Conservation (phyloP, 257 asterid species). For the Jaltomata sinuosa region DNA sequence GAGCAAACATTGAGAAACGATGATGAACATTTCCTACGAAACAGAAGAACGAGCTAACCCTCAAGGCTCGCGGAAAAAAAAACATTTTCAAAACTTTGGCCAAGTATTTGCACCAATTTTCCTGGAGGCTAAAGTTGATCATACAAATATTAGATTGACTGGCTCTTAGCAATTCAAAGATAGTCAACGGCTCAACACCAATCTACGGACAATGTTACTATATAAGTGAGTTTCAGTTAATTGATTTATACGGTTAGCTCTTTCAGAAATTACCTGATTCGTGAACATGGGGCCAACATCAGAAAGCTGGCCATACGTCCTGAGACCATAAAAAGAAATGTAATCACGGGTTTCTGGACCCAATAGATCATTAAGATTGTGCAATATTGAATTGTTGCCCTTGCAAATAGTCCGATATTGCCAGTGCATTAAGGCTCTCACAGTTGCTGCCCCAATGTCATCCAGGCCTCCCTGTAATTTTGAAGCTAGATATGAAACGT, state of each 20-base stretch:
- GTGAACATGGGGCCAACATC: conserved; percentile 68
- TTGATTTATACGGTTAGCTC: background rate
- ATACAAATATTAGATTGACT: background rate
- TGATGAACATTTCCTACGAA: background rate
- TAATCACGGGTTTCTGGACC: conserved; percentile 58
- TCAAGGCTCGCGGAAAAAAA: background rate
- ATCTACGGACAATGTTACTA: background rate
- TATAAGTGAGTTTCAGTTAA: background rate
- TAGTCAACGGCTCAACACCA: background rate
- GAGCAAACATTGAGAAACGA: background rate
- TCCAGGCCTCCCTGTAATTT: conserved; percentile 82
- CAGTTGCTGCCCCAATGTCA: conserved; percentile 94
- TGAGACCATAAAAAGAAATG: conserved; percentile 82
- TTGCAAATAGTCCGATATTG: conserved; percentile 86
- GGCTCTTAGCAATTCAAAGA: background rate
- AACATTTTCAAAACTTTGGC: background rate
- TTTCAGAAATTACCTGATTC: conserved; percentile 54
- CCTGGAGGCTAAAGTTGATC: background rate
- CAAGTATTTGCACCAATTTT: background rate
- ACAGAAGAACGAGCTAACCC: background rate
- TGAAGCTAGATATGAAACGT: conserved; percentile 3
- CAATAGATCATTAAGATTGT: conserved; percentile 58
- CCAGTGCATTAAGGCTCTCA: conserved; percentile 97
- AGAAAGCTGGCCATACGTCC: conserved; percentile 66
- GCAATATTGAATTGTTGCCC: conserved; percentile 66